phyloP scores from a whole-genome alignment of 2,329 filamentous ascomycete species.

The Penicillium olsonii region DNA sequence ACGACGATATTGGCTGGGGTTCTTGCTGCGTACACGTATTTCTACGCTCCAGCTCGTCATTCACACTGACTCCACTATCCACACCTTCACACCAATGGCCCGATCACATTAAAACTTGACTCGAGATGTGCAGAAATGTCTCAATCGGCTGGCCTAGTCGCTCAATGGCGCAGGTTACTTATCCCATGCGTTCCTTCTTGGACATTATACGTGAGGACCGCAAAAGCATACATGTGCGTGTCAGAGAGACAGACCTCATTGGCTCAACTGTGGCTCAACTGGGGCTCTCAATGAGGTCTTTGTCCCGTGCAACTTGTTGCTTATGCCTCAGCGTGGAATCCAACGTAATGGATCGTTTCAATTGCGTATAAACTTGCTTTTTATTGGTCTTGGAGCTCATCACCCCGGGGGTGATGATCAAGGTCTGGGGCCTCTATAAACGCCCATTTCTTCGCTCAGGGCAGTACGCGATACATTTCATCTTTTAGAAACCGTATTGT shows the following conservation, averaged over 20 bases:
- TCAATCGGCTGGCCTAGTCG: neutral
- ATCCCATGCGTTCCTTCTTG: neutral
- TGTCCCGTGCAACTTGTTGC: constrained; percentile 5
- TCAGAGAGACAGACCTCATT: neutral
- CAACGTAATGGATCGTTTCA: constrained; percentile 9
- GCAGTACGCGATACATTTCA: neutral
- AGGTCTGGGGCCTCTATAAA: neutral
- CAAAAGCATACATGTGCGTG: neutral
- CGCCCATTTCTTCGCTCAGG: neutral
- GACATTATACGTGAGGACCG: neutral
- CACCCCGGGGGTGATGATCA: neutral
- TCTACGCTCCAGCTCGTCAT: neutral
- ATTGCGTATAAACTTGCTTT: constrained; percentile 1
- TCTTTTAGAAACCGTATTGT: neutral
- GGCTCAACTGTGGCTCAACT: neutral
- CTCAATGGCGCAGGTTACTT: neutral
- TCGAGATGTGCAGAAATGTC: neutral
- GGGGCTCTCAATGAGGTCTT: neutral
- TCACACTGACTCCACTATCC: constrained; percentile 1
- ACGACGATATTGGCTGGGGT: neutral
- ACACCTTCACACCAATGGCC: neutral
- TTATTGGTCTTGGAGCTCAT: neutral
- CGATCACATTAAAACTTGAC: neutral
- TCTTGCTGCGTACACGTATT: neutral
- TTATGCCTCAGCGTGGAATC: constrained; percentile 6